Evolutionary conservation across 164 flowering plant species (phyloP).

Genomic region (Warburgia ugandensis): DNA sequence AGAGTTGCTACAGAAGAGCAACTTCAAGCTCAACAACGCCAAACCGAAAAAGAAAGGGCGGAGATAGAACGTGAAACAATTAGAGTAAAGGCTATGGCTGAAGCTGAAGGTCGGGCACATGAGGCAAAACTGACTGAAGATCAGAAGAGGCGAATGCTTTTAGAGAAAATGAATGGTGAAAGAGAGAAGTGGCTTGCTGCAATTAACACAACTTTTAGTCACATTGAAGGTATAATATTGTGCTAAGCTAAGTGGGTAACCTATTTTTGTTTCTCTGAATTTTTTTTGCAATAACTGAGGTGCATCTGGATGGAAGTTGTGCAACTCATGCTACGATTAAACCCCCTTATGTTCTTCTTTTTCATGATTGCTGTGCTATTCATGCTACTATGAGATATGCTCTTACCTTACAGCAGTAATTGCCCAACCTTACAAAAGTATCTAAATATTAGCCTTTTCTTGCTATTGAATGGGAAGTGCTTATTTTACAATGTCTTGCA

Average conservation of each 20-base stretch:
- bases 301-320: not conserved
- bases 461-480: no score
- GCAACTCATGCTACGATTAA: no score
- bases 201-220: slow-evolving; percentile 83
- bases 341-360: no score
- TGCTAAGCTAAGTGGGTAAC: no score
- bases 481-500: no score
- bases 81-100: slow-evolving; percentile 73
- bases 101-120: slow-evolving; percentile 94
- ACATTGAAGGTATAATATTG: slow-evolving; percentile 64
- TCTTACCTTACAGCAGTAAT: not conserved
- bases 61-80: slow-evolving; percentile 83
- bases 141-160: slow-evolving; percentile 58
- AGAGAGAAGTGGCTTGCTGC: slow-evolving; percentile 89
- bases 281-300: not conserved
- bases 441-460: no score
- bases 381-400: not conserved
- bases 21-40: slow-evolving; percentile 79
- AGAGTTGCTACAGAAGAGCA: slow-evolving; percentile 83
- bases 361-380: not conserved
- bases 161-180: slow-evolving; percentile 73
- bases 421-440: no score
- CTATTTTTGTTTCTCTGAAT: slow-evolving; percentile 4
- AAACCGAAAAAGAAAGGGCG: slow-evolving; percentile 90
- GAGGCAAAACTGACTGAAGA: slow-evolving; percentile 88